phyloP scores from a whole-genome alignment of 768 basidiomycete genomes.

The Lactarius hengduanensis region DNA sequence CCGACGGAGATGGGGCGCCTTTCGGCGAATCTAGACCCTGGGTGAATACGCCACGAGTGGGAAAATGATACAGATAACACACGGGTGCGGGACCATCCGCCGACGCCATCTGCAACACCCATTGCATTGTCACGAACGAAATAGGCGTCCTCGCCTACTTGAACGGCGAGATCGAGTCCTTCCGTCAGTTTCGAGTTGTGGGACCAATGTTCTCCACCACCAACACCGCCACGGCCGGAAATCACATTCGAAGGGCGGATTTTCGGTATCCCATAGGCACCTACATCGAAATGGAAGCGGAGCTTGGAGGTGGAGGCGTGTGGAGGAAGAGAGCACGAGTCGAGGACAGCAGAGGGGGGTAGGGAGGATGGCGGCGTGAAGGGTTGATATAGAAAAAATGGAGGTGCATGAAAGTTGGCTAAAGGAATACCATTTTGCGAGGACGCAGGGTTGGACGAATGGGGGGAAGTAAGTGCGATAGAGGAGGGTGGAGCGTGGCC shows the following conservation, averaged over 20 bases:
- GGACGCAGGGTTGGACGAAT: constrained; percentile 36
- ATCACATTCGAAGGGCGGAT: constrained; percentile 23
- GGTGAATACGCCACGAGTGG: background rate
- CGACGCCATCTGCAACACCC: constrained; percentile 95
- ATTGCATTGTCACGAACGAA: constrained; percentile 80
- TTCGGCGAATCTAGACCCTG: constrained; percentile 14
- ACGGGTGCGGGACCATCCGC: constrained; percentile 71
- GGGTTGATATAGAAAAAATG: constrained; percentile 36
- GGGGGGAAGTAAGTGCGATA: constrained; percentile 47
- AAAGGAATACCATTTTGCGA: constrained; percentile 35
- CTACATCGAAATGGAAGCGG: constrained; percentile 63
- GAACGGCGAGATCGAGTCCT: constrained; percentile 54
- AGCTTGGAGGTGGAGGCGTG: constrained; percentile 35
- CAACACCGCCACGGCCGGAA: constrained; percentile 32
- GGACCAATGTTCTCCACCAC: constrained; percentile 20
- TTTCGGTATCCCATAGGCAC: constrained; percentile 87
- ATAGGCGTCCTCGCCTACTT: constrained; percentile 93
- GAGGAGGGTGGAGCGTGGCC: constrained; percentile 39
- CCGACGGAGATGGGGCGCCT: constrained; percentile 40
- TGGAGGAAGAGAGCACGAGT: constrained; percentile 24
- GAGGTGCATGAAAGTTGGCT: constrained; percentile 42
- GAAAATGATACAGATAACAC: constrained; percentile 26
- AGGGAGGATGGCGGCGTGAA: constrained; percentile 24
- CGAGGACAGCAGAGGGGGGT: constrained; percentile 25
- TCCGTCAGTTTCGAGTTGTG: constrained; percentile 32